phyloP scores from a whole-genome alignment of 306 rosid genomes.

The Acmispon strigosus region DNA sequence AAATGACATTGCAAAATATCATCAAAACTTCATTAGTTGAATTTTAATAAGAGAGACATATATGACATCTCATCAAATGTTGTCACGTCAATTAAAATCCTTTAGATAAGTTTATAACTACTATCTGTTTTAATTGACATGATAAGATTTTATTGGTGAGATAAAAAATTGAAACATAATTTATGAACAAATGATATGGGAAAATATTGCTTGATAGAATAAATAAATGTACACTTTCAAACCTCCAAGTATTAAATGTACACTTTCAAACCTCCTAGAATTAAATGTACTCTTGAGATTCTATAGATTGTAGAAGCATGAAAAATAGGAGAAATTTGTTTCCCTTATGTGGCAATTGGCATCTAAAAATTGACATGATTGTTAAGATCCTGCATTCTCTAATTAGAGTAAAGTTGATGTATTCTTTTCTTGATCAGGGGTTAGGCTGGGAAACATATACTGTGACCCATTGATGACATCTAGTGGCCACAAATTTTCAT shows the following conservation, averaged over 20 bases:
- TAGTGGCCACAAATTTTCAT: conserved; percentile 75
- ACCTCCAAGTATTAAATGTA: neutral
- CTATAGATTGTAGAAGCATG: neutral
- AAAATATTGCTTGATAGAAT: no score
- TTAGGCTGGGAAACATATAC: conserved; percentile 72
- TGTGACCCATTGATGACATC: conserved; percentile 78
- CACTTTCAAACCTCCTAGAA: neutral
- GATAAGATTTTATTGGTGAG: no score
- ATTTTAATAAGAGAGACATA: no score
- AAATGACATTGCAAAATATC: conserved; percentile 6
- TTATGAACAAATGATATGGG: no score
- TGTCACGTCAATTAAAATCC: no score
- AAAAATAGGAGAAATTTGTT: neutral
- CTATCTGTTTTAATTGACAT: no score
- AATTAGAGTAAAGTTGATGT: neutral
- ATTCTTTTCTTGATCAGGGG: conserved; percentile 48
- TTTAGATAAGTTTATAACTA: no score
- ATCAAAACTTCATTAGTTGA: neutral
- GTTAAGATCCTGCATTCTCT: no score
- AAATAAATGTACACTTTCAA: neutral
- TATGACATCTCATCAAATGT: no score
- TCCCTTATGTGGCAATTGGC: neutral
- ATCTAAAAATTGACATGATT: neutral
- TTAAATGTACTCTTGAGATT: neutral
- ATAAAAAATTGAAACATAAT: no score